Evolutionary conservation across 1,139 yeast genomes (phyloP), one percentile per base, ranked within the genome.

Genomic region (Protomyces lactucae-debilis): DNA sequence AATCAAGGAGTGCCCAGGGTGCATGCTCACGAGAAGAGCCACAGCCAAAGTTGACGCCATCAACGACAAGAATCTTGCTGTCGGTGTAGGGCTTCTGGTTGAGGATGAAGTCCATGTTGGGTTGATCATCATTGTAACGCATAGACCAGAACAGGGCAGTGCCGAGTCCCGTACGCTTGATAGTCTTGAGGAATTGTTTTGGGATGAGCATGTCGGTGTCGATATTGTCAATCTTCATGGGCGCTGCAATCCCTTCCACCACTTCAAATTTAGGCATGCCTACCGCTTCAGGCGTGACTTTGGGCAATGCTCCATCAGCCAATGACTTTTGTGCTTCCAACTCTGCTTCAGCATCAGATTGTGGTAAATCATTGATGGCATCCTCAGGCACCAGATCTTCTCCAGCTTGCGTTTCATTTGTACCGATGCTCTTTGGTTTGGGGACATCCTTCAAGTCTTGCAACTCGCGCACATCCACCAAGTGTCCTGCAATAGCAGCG

Each of bases 21-120:
- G 99, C 99, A 73, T 93, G 99, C 77, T 93, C 99, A 82, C 99
- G 89, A 4, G 97, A 91, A 52, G 98, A 92, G 72, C 99, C 99
- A 80, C 99, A 93, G 70, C 99, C 99, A 75, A 93, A 93, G 80
- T 93, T 93, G 75, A 89, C 96, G 75, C 99, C 99, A 60, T 95
- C 86, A 68, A 92, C 96, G 70, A 92, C 87, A 70, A 93, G 80
- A 70, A 92, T 86, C 76, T 88, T 86, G 28, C 98, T 86, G 52
- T 82, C 74, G 71, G 86, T 83, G 81, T 85, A 92, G 64, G 97
- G 96, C 65, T 82, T 87, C 64, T 84, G 88, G 75, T 93, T 93
- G 72, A 93, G 83, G 67, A 88, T 87, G 71, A 93, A 93, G 74
- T 92, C 97, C 9, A 70, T 65, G 68, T 85, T 83, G 71, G 87